These are phyloP conservation scores for Eimeria falciformis DNA, from an alignment of 169 alveolate species.

Conservation along the genomic window DNA sequence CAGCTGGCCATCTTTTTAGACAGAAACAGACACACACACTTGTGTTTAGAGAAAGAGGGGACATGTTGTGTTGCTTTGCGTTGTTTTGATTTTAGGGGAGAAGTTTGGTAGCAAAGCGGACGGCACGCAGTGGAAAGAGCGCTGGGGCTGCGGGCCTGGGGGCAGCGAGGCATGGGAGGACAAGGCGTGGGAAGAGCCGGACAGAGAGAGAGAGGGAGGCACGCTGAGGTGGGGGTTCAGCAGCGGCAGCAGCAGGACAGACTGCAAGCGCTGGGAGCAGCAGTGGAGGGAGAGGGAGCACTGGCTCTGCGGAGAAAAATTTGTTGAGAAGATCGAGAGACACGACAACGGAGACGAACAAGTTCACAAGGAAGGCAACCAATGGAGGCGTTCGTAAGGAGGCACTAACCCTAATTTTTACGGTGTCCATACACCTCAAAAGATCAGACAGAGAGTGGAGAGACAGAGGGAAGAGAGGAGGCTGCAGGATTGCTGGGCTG, in stretches of 20 bases:
- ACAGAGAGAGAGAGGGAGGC: not conserved
- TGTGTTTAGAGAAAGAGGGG: too few species aligned
- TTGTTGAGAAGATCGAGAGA: constrained; percentile 33
- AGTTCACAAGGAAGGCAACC: constrained; percentile 16
- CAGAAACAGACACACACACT: too few species aligned
- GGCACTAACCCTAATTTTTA: not conserved
- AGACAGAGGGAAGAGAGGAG: too few species aligned
- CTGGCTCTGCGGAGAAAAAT: constrained; percentile 29
- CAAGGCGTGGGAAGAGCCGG: constrained; percentile 51
- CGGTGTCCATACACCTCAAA: too few species aligned
- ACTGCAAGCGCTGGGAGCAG: constrained; percentile 46
- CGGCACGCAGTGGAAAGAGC: constrained; percentile 67
- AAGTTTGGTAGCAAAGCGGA: constrained; percentile 55
- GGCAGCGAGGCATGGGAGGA: constrained; percentile 49
- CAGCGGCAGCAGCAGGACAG: constrained; percentile 56
- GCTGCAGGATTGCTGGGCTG: too few species aligned
- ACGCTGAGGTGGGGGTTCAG: constrained; percentile 41
- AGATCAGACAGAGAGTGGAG: too few species aligned
- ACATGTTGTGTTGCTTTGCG: not conserved
- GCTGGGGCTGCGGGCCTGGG: constrained; percentile 64
- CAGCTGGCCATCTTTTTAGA: too few species aligned
- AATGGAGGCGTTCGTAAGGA: constrained; percentile 41
- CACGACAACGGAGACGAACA: constrained; percentile 33
- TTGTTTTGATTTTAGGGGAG: constrained; percentile 38
- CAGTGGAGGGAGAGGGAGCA: constrained; percentile 57